A percentile compares a stretch with the other conserved stretches of the same genome.
These are phyloP conservation scores for Trichoderma aggressivum DNA, from an alignment of 2,329 filamentous ascomycete genomes.

Conservation along the genomic window DNA sequence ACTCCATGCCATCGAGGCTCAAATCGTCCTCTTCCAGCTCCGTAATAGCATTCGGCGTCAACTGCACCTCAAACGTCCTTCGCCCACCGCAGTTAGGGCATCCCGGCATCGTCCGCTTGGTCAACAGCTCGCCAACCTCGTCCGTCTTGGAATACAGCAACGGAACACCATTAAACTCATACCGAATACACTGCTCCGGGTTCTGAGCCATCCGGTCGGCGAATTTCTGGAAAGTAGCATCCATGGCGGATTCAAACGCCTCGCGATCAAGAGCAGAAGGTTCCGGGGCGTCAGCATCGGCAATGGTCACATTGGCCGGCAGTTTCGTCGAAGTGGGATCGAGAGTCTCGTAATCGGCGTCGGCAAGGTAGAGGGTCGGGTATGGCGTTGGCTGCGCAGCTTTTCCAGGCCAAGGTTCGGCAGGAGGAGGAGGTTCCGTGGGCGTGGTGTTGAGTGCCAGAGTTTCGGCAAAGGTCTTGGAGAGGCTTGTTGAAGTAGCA, in stretches of 20 bases:
- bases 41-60: conserved; percentile 85
- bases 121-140: conserved; percentile 64
- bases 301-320: conserved; percentile 45
- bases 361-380: conserved; percentile 72
- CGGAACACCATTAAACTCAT: conserved; percentile 70
- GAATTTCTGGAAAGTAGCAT: conserved; percentile 76
- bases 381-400: conserved; percentile 67
- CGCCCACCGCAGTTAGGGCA: conserved; percentile 73
- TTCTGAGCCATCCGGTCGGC: conserved; percentile 76
- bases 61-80: conserved; percentile 85
- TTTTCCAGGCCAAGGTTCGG: conserved; percentile 72
- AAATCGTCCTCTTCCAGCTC: conserved; percentile 78
- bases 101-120: conserved; percentile 58
- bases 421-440: conserved; percentile 33
- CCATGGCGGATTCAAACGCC: conserved; percentile 70
- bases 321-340: conserved; percentile 55
- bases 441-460: conserved; percentile 66
- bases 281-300: conserved; percentile 39
- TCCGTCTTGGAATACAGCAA: conserved; percentile 81
- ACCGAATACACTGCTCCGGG: conserved; percentile 76
- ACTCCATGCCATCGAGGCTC: conserved; percentile 87
- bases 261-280: conserved; percentile 59
- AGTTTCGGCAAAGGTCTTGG: conserved; percentile 67
- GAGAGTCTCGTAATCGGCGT: conserved; percentile 89
- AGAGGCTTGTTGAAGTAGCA: conserved; percentile 35